Evolutionary conservation across 2,329 filamentous ascomycete genomes (phyloP), one percentile per base, ranked within the genome.

Genomic region (Eurotiales sp.): DNA sequence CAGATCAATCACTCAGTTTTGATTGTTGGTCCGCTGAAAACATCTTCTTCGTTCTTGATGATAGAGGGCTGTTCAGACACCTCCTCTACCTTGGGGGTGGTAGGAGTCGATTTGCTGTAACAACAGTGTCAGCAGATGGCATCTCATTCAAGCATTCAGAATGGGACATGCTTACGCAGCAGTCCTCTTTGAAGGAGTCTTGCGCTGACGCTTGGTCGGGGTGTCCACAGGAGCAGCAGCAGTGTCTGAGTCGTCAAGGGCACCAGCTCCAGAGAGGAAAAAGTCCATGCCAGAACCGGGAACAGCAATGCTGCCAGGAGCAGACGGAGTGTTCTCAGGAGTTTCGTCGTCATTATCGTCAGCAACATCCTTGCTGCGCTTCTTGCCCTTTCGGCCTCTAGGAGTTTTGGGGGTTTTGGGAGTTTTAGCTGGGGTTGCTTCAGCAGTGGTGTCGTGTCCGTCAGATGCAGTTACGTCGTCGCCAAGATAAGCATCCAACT

Each of bases 401-500:
- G 36, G 37, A 2, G 45, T 48, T n/a, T 45, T 39, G 1, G 45
- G 29, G 3, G 39, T 32, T 39, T 49, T 52, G 12, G 45, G 22
- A 4, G 11, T 36, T n/a, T n/a, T n/a, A n/a, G n/a, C 17, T 14
- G 50, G 39, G 14, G 44, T 37, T 7, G 22, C 36, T n/a, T 52
- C 50, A n/a, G 12, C 37, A n/a, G 43, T 15, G 7, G 10, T 30
- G 34, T 11, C 19, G 14, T 2, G 12, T 1, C 15, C 23, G 4
- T 27, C n/a, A 15, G 22, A 19, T 4, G 17, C 19, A 10, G 14
- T 14, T 6, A 11, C 10, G 25, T 37, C 37, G 10, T 43, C 49
- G 17, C 36, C 3, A 30, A 29, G 11, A 40, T n/a, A 3, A 0
- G 56, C 55, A 4, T 59, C 14, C 39, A 76, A 50, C 56, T 72